phyloP scores from a whole-genome alignment of 371 early-diverging fungal species.

The Actinomortierella wolfii region DNA sequence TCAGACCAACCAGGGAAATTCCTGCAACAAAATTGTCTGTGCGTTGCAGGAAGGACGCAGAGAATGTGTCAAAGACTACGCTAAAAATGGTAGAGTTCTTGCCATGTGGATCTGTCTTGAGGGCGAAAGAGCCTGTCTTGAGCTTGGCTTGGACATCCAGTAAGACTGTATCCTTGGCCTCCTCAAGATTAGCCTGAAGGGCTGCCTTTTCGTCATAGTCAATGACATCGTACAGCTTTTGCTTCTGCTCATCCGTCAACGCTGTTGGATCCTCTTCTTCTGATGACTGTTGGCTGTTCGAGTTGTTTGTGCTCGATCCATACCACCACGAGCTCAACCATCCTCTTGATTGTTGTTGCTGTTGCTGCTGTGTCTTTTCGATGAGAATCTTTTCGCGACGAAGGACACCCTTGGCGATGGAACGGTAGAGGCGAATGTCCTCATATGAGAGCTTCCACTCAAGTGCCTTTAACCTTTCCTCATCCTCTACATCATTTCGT shows the following conservation, averaged over 20 bases:
- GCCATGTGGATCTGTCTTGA: constrained; percentile 72
- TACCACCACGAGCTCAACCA: constrained; percentile 76
- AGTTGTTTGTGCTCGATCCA: constrained; percentile 31
- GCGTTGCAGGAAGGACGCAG: constrained; percentile 63
- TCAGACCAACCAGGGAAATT: constrained; percentile 78
- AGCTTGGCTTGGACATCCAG: constrained; percentile 73
- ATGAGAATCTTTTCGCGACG: constrained; percentile 75
- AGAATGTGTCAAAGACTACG: constrained; percentile 70
- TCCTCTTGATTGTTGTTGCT: constrained; percentile 42
- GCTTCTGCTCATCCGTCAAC: constrained; percentile 76
- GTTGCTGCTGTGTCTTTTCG: constrained; percentile 50
- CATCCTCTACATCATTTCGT: constrained; percentile 53
- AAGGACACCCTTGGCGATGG: constrained; percentile 74
- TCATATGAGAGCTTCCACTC: constrained; percentile 84
- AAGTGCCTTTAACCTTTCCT: constrained; percentile 63
- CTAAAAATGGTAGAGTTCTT: constrained; percentile 61
- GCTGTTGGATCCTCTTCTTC: constrained; percentile 50
- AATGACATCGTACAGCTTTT: constrained; percentile 92
- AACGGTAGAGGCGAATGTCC: constrained; percentile 91
- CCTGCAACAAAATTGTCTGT: constrained; percentile 74
- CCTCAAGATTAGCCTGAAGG: constrained; percentile 63
- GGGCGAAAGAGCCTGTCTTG: constrained; percentile 84
- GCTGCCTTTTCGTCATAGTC: constrained; percentile 90
- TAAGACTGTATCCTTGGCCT: constrained; percentile 82
- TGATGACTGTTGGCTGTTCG: neutral